Evolutionary conservation across 1,139 yeast genomes (phyloP), one percentile per base, ranked within the genome.

Genomic region (Diutina rugosa): DNA sequence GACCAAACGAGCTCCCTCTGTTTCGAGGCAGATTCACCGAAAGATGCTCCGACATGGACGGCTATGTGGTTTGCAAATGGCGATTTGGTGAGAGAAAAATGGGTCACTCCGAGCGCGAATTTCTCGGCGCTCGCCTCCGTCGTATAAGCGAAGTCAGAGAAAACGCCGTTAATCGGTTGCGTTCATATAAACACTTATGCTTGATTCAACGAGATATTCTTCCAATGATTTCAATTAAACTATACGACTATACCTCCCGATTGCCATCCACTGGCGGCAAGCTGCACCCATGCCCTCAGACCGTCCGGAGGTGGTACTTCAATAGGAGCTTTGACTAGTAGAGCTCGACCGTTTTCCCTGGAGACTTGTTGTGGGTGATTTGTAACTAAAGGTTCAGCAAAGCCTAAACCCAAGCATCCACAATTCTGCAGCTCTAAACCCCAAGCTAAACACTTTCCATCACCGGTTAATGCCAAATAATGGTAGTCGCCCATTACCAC

Each of bases 401-500:
- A 58, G 0, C 93, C 93, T 6, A 85, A 63, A 0, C 95, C 95
- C 44, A 87, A 68, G 63, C 89, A 84, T 1, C 95, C 95, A 67
- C 90, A 84, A 6, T 65, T 62, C 47, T 72, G 70, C 14, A 85
- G 76, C 63, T 87, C 93, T 4, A 74, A 58, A 0, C 95, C 95
- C 93, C 95, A 87, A 5, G 85, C 71, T 56, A 78, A 72, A n/a
- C 86, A 60, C 3, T 77, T 73, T 0, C 95, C 95, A 14, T 76
- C 73, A 54, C 74, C 72, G 1, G 84, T 74, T 10, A 87, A 69
- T 0, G 90, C 95, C 56, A 87, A 64, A 55, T 69, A 76, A 65
- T 88, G 96, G 63, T 86, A 84, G 65, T 88, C 95, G 0, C 95
- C 96, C 58, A 84, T 78, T 1, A 82, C 83, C 1, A 87, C 69